phyloP scores from a whole-genome alignment of 805 yeast genomes.

The Schizosaccharomyces cryophilus region DNA sequence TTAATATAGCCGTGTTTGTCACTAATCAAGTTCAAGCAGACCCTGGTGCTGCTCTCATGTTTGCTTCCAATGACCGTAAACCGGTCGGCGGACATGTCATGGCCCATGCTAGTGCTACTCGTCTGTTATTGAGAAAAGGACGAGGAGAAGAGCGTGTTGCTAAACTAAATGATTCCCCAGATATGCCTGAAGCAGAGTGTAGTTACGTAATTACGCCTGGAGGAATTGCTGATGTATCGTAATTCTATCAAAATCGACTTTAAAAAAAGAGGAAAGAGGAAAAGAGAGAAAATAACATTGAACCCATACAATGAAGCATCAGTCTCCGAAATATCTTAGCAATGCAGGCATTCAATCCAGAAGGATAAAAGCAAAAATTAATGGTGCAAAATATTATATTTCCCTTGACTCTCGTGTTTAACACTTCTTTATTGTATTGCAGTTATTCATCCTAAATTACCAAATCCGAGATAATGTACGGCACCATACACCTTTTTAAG shows the following conservation, averaged over 20 bases:
- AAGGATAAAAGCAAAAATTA: too few species aligned
- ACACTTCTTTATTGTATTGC: too few species aligned
- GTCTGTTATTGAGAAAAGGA: slow-evolving; percentile 64
- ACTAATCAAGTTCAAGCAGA: slow-evolving; percentile 58
- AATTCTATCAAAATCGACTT: neutral
- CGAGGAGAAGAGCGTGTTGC: slow-evolving; percentile 81
- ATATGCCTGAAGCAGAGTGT: slow-evolving; percentile 86
- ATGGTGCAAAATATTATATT: too few species aligned
- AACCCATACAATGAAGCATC: neutral
- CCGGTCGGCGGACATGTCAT: slow-evolving; percentile 68
- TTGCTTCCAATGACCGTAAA: slow-evolving; percentile 64
- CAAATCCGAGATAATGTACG: too few species aligned
- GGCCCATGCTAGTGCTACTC: slow-evolving; percentile 77
- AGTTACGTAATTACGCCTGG: slow-evolving; percentile 89
- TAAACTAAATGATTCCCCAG: slow-evolving; percentile 86
- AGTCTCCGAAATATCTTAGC: neutral
- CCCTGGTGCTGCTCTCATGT: slow-evolving; percentile 57
- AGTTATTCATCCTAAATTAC: too few species aligned
- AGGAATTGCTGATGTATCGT: slow-evolving; percentile 55
- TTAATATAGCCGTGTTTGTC: slow-evolving; percentile 50
- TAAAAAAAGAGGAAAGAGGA: neutral
- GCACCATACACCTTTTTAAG: too few species aligned
- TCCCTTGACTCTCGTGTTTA: too few species aligned
- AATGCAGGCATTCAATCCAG: neutral
- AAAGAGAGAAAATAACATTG: neutral